A percentile compares a stretch with the other conserved stretches of the same genome.
Evolutionary conservation across 2,329 filamentous ascomycete genomes (phyloP).

Genomic region (Phaeophleospora eucalypticola): DNA sequence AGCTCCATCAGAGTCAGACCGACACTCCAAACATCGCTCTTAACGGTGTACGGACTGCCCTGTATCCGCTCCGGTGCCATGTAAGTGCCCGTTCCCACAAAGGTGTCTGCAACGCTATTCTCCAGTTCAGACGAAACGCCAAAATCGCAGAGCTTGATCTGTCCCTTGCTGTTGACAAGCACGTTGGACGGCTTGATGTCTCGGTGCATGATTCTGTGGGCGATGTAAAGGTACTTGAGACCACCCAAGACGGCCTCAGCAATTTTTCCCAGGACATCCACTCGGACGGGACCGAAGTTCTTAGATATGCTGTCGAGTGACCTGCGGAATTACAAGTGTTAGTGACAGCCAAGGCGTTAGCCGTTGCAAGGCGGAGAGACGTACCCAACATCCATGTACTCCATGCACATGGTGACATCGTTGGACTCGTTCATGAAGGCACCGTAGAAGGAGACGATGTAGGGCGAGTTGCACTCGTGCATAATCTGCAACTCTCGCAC

Average conservation of each 20-base stretch:
- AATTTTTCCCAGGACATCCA: constrained; percentile 96
- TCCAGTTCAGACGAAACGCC: constrained; percentile 97
- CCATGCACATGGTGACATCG: constrained; percentile 99
- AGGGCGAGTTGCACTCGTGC: constrained; percentile 93
- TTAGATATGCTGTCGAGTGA: constrained; percentile 90
- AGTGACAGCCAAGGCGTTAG: constrained; percentile 1
- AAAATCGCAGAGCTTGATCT: constrained; percentile 97
- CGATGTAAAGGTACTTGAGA: constrained; percentile 88
- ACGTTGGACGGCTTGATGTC: constrained; percentile 99
- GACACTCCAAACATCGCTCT: constrained; percentile 98
- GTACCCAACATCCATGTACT: constrained; percentile 99
- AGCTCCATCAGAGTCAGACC: constrained; percentile 94
- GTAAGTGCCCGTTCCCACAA: constrained; percentile 97
- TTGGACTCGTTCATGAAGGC: constrained; percentile 95
- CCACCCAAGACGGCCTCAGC: constrained; percentile 92
- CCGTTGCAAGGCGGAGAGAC: constrained; percentile 33
- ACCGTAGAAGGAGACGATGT: constrained; percentile 97
- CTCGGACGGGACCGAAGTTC: constrained; percentile 89
- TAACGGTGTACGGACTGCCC: constrained; percentile 93
- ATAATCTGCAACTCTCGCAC: constrained; percentile 97
- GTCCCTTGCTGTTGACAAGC: constrained; percentile 85
- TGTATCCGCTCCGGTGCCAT: constrained; percentile 99
- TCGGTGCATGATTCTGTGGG: constrained; percentile 97
- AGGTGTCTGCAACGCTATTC: constrained; percentile 96
- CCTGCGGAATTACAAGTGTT: constrained; percentile 46